phyloP scores from a whole-genome alignment of 208 protist genomes.

The Leishmania amazonensis region DNA sequence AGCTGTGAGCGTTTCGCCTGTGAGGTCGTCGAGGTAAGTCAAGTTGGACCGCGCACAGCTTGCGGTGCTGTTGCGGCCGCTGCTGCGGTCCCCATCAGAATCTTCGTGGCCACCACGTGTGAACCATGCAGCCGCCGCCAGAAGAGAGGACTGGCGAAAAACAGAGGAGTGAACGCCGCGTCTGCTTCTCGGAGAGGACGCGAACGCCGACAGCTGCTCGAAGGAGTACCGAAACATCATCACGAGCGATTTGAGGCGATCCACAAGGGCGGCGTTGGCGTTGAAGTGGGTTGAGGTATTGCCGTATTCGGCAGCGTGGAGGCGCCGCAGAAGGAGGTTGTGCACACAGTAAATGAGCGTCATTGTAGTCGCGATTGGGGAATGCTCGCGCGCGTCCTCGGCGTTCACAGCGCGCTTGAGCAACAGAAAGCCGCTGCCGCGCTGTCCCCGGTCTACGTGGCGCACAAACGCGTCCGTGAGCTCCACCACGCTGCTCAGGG shows the following conservation, averaged over 20 bases:
- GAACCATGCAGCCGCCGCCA: not conserved
- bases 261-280: slow-evolving; percentile 64
- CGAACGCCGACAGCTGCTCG: slow-evolving; percentile 60
- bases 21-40: slow-evolving; percentile 16
- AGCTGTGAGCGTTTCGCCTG: slow-evolving; percentile 38
- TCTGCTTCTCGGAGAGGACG: not conserved
- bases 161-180: not conserved
- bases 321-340: slow-evolving; percentile 68
- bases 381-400: slow-evolving; percentile 63
- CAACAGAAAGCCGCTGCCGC: slow-evolving; percentile 38
- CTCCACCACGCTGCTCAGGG: slow-evolving; percentile 43
- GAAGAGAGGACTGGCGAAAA: not conserved
- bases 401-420: slow-evolving; percentile 41
- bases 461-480: slow-evolving; percentile 49
- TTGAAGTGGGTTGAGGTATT: slow-evolving; percentile 31
- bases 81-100: not conserved
- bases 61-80: not conserved
- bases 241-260: slow-evolving; percentile 65
- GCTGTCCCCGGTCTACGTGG: slow-evolving; percentile 47
- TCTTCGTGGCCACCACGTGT: not conserved
- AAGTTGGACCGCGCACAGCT: not conserved
- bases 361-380: slow-evolving; percentile 65
- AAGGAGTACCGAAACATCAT: slow-evolving; percentile 61
- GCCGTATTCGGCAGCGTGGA: slow-evolving; percentile 48
- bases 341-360: slow-evolving; percentile 60